phyloP scores from a whole-genome alignment of 768 basidiomycete genomes.

The Podaxis rugospora region DNA sequence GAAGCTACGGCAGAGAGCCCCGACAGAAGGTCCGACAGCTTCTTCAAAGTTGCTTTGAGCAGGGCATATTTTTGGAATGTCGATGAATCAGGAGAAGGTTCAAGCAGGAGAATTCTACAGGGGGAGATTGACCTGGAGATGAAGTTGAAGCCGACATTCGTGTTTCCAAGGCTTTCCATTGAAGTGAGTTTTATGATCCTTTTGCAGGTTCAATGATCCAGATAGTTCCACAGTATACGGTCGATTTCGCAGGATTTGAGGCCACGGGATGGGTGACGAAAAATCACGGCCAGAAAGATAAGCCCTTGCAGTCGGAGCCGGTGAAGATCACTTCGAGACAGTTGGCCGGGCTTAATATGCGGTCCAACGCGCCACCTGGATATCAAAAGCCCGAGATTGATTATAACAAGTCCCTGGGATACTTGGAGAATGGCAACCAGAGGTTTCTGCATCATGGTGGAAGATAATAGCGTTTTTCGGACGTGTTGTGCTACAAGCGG shows the following conservation, averaged over 20 bases:
- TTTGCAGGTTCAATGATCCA: not conserved
- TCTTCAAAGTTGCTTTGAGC: slow-evolving; percentile 36
- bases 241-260: slow-evolving; percentile 6
- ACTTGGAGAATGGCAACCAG: slow-evolving; percentile 10
- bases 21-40: slow-evolving; percentile 39
- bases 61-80: slow-evolving; percentile 45
- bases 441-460: slow-evolving; percentile 7
- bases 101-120: not conserved
- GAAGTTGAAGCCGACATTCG: slow-evolving; percentile 5
- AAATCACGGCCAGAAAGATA: not conserved
- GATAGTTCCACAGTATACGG: not conserved
- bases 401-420: slow-evolving; percentile 6
- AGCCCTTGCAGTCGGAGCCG: not conserved
- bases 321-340: slow-evolving; percentile 8
- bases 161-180: slow-evolving; percentile 6
- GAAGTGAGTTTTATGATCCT: not conserved
- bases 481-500: not conserved
- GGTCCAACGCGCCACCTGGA: slow-evolving; percentile 9
- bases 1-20: slow-evolving; percentile 37
- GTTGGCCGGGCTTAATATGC: not conserved
- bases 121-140: slow-evolving; percentile 8
- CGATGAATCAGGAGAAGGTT: not conserved
- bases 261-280: not conserved
- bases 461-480: not conserved
- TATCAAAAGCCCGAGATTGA: slow-evolving; percentile 6